Base-by-base conservation (phyloP, 2,329 filamentous ascomycete genomes). In the Fusarium albosuccineum region DNA sequence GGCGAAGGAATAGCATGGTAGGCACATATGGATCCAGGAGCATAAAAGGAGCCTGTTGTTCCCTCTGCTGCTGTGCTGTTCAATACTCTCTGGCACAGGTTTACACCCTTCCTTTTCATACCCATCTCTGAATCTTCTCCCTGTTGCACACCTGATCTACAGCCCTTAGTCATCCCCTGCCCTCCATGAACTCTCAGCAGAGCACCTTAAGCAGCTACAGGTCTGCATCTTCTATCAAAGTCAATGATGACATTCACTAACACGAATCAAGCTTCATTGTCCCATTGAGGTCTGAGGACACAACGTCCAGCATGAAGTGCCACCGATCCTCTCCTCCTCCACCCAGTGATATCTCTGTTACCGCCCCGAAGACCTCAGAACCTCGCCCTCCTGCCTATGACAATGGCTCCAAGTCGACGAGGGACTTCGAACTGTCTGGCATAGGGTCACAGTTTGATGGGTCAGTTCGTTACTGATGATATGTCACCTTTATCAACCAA, bases 231-330 rank as follows among this genome's bases (percentile, higher is more conserved):
- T 11, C 33, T 27, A 14, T 8, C 44, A 10, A 5, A 7, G 13
- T n/a, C 8, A 9, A 27, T 16, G 11, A 16, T n/a, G 2, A 7
- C 5, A 10, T 8, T 22, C 33, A 7, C 45, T 49, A 36, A 49
- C 30, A 22, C 4, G 11, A n/a, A 16, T 8, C 11, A 34, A 49
- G 45, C 11, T 34, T 11, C 13, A 49, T 26, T 26, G 8, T 16
- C 7, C 13, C 45, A 3, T n/a, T 7, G 9, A 30, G 13, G 33
- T 1, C 33, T 9, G 2, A 1, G 16, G 13, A 49, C 5, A 30
- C 34, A 9, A 37, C 33, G 16, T 49, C 46, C 33, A 49, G 46
- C 46, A 49, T 49, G 9, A 27, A 11, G 37, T 49, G 46, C 17
- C 46, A 27, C 4, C 33, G 33, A n/a, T 30, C 13, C 13, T 49